Conservation (phyloP, 2,329 filamentous ascomycete species). For the Penicillium psychrosexuale region DNA sequence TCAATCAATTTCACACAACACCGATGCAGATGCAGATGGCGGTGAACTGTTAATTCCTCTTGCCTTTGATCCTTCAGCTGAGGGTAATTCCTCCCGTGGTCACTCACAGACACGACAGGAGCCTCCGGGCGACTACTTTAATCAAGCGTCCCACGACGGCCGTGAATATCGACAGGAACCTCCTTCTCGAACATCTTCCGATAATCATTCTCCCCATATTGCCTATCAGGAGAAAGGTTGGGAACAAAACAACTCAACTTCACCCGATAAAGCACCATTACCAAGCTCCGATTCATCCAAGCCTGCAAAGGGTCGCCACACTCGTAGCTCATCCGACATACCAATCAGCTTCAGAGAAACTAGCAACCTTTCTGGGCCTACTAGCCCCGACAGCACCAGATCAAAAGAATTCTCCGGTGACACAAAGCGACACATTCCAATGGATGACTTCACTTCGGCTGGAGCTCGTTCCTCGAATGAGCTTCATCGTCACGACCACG, state of each 20-base stretch:
- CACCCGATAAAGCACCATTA: constrained; percentile 10
- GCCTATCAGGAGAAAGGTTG: constrained; percentile 83
- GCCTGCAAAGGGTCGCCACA: constrained; percentile 52
- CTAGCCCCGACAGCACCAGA: constrained; percentile 29
- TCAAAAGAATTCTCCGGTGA: constrained; percentile 18
- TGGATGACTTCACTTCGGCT: constrained; percentile 29
- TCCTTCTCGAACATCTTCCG: constrained; percentile 37
- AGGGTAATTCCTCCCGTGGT: constrained; percentile 50
- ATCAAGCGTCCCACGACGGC: constrained; percentile 26
- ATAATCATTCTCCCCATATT: constrained; percentile 74
- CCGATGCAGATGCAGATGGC: constrained; percentile 54
- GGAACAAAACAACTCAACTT: constrained; percentile 52
- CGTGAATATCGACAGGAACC: constrained; percentile 17
- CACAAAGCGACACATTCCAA: constrained; percentile 17
- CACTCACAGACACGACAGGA: constrained; percentile 44
- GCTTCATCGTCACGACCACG: constrained; percentile 55
- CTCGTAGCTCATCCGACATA: constrained; percentile 44
- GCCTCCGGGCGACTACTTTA: constrained; percentile 58
- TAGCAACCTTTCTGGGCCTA: constrained; percentile 38
- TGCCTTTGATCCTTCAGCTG: constrained; percentile 65
- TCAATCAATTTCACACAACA: constrained; percentile 62
- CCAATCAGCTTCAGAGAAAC: constrained; percentile 41
- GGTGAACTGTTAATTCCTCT: constrained; percentile 74
- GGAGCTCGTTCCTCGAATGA: constrained; percentile 58
- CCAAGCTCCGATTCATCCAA: constrained; percentile 61